Conservation (phyloP, 208 protist species). For the Herpetomonas tarakana region DNA sequence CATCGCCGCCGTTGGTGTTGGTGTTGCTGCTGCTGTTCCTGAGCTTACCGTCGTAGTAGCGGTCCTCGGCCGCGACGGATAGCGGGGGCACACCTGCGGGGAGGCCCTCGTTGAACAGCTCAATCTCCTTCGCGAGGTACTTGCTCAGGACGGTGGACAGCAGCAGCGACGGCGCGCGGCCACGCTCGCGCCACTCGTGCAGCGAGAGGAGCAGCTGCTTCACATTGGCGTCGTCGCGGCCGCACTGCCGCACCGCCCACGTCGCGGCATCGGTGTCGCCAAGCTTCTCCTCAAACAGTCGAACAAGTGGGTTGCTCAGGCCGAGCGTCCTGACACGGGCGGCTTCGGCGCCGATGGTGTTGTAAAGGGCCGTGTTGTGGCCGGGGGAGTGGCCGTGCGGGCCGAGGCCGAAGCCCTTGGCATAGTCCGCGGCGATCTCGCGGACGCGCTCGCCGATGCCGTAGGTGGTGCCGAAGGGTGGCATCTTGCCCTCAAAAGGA, state of each 20-base stretch:
- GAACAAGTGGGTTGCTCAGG: constrained; percentile 59
- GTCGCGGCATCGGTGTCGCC: constrained; percentile 49
- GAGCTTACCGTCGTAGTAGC: background rate
- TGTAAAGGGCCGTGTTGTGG: constrained; percentile 54
- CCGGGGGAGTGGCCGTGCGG: constrained; percentile 74
- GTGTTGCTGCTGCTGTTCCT: background rate
- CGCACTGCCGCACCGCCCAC: constrained; percentile 64
- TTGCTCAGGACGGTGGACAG: constrained; percentile 48
- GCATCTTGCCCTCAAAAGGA: constrained; percentile 74
- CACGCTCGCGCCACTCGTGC: constrained; percentile 74
- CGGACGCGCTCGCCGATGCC: constrained; percentile 87
- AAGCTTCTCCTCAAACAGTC: constrained; percentile 83
- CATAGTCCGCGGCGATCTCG: constrained; percentile 70
- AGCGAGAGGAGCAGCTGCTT: constrained; percentile 70
- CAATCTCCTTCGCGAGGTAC: constrained; percentile 74
- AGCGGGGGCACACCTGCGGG: constrained; percentile 65
- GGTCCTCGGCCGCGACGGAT: constrained; percentile 14
- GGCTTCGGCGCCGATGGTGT: constrained; percentile 58
- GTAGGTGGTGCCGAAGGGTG: constrained; percentile 78
- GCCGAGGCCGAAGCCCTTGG: constrained; percentile 82
- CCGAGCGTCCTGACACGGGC: constrained; percentile 52
- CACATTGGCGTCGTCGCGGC: constrained; percentile 46
- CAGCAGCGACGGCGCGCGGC: constrained; percentile 64
- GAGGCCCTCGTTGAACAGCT: constrained; percentile 66
- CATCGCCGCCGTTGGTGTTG: background rate